Percentiles rank a stretch among this genome's conserved stretches.
phyloP scores from a whole-genome alignment of 2,329 filamentous ascomycete genomes.

The Didymella keratinophila region DNA sequence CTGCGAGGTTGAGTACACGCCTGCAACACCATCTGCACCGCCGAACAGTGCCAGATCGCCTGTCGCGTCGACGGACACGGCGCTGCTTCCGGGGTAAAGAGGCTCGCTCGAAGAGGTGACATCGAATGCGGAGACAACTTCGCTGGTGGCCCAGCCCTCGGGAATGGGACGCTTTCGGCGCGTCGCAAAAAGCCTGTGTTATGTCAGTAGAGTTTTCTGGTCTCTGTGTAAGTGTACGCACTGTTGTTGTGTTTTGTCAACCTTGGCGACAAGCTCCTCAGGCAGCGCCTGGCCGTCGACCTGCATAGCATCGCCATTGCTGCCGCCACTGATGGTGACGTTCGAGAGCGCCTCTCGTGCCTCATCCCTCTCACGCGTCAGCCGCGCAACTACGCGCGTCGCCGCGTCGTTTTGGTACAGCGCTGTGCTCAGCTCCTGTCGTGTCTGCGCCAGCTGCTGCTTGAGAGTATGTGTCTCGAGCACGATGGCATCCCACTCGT shows the following conservation, averaged over 20 bases:
- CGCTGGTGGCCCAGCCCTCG: constrained; percentile 80
- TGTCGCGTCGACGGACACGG: constrained; percentile 65
- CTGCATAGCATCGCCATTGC: constrained; percentile 85
- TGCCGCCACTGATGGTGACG: constrained; percentile 72
- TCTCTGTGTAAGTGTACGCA: constrained; percentile 56
- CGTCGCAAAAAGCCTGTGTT: constrained; percentile 77
- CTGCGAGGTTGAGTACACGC: constrained; percentile 79
- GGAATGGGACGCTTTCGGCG: constrained; percentile 90
- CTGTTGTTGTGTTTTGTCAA: constrained; percentile 83
- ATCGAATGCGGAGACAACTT: constrained; percentile 71
- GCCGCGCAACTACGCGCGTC: constrained; percentile 88
- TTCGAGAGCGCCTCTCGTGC: constrained; percentile 87
- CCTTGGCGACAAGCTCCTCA: constrained; percentile 71
- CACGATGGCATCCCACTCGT: constrained; percentile 95
- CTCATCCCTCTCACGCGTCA: constrained; percentile 92
- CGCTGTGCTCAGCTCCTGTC: constrained; percentile 91
- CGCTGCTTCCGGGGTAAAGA: constrained; percentile 66
- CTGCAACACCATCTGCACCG: constrained; percentile 76
- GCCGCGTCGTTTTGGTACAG: constrained; percentile 98
- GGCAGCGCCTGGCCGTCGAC: constrained; percentile 83
- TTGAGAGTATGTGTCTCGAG: constrained; percentile 90
- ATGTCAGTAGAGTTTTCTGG: constrained; percentile 31
- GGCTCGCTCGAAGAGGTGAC: constrained; percentile 62
- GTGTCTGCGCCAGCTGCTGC: constrained; percentile 86
- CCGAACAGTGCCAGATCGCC: constrained; percentile 76